Evolutionary conservation across 2,329 filamentous ascomycete genomes (phyloP).

Genomic region (Ramularia endophylla): DNA sequence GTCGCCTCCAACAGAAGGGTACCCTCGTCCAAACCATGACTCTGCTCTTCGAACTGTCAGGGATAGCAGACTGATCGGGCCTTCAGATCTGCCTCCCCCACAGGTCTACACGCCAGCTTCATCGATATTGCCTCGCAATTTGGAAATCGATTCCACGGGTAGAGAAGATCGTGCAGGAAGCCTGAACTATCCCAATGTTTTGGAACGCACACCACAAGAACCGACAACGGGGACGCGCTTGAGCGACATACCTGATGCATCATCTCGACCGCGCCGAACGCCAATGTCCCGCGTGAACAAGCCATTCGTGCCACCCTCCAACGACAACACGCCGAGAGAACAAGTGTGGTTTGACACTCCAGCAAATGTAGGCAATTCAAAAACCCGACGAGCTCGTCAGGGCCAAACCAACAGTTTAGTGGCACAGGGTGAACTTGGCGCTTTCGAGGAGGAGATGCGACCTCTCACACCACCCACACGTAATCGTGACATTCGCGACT

Average conservation of each 20-base stretch:
- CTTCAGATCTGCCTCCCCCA: slow-evolving; percentile 11
- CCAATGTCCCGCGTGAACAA: slow-evolving; percentile 20
- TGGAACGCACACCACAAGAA: no score
- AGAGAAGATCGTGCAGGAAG: no score
- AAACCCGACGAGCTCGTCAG: slow-evolving; percentile 2
- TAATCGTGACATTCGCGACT: slow-evolving; percentile 31
- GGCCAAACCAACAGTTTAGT: slow-evolving; percentile 14
- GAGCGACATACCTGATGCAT: slow-evolving; percentile 19
- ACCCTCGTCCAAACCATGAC: slow-evolving; percentile 20
- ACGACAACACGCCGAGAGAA: slow-evolving; percentile 14
- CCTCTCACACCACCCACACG: slow-evolving; percentile 20
- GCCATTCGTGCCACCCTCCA: slow-evolving; percentile 27
- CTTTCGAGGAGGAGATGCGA: slow-evolving; percentile 16
- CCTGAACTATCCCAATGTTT: no score
- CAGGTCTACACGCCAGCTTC: slow-evolving; percentile 8
- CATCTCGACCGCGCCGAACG: slow-evolving; percentile 15
- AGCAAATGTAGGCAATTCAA: slow-evolving; percentile 13
- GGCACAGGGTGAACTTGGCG: slow-evolving; percentile 23
- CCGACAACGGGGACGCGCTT: slow-evolving; percentile 21
- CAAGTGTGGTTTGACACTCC: slow-evolving; percentile 29
- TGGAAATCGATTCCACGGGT: no score
- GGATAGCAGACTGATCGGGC: slow-evolving; percentile 16
- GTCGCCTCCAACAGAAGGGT: slow-evolving; percentile 8
- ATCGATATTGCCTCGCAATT: background rate
- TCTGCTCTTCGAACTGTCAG: slow-evolving; percentile 16